phyloP scores from a whole-genome alignment of 2,329 filamentous ascomycete genomes.

The Alternaria sp. region DNA sequence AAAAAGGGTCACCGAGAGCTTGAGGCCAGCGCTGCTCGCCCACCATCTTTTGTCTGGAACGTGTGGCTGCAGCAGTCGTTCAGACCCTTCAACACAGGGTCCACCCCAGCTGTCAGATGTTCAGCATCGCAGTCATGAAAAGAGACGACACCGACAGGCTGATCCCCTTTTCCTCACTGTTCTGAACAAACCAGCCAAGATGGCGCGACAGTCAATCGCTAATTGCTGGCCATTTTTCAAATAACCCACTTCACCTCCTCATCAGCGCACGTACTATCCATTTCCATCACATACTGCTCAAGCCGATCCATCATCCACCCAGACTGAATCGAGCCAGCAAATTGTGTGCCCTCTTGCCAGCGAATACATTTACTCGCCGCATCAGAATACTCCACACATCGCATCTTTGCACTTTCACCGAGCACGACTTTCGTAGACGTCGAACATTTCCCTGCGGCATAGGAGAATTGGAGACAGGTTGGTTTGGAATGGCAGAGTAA shows the following conservation, averaged over 20 bases:
- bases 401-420: constrained; percentile 1
- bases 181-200: neutral
- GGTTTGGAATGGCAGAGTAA: neutral
- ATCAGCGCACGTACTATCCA: constrained; percentile 2
- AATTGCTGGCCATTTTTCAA: neutral
- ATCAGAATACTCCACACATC: constrained; percentile 7
- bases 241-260: neutral
- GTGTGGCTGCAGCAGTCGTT: neutral
- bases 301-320: constrained; percentile 11
- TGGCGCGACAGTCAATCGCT: neutral
- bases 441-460: neutral
- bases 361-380: constrained; percentile 6
- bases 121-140: neutral
- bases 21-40: neutral
- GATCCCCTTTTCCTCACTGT: neutral
- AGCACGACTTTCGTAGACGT: neutral
- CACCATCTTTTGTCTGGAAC: neutral
- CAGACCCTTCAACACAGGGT: neutral
- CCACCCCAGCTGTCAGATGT: neutral
- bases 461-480: constrained; percentile 13
- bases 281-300: neutral
- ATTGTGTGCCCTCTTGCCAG: neutral
- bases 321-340: constrained; percentile 7
- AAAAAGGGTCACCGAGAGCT: neutral
- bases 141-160: neutral